Evolutionary conservation across 306 rosid species (phyloP), one percentile per base, ranked within the genome.

Genomic region (Acacia crassicarpa): DNA sequence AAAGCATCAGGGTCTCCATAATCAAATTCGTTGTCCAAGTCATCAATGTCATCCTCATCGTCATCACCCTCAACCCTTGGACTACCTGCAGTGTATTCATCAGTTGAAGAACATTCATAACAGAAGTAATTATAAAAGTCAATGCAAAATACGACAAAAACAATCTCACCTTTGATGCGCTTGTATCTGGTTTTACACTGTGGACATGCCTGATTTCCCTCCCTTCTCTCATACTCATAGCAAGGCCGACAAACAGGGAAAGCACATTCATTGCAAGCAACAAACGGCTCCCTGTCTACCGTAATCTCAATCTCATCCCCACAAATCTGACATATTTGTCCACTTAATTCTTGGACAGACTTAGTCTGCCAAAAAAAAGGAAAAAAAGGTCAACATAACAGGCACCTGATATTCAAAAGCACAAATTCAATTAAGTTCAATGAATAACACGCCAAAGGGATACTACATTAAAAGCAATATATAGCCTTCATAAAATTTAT

Each of bases 21-120:
- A 75, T 89, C 92, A 76, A 95, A 95, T 82, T 95, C 99, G 40
- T 93, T 90, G 81, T 95, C 97, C 89, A 95, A 85, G 83, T 95
- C 99, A 75, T 95, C 99, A 76, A 86, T 84, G 72, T 80, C 99
- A 84, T 95, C 99, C 81, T 95, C 99, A 22, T 95, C 99, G 30
- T 95, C 99, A 2, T 95, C 99, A 3, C 97, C 98, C 81, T 95
- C 97, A 63, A 95, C 99, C 81, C 99, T 87, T 44, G 97, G 94
- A 88, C 88, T 80, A 73, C 99, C 99, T 95, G 94, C 73, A 88
- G 45, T 83, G 56, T 78, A 72, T 59, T 74, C 82, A 67, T 51
- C 16, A 30, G 63, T 79, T 19, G 78, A 72, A 85, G 8, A 76
- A 40, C 7, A 53, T 67, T 41, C 13, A 66, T 38, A 41, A 54